phyloP scores from a whole-genome alignment of 805 yeast species.

The Candida peoriensis region DNA sequence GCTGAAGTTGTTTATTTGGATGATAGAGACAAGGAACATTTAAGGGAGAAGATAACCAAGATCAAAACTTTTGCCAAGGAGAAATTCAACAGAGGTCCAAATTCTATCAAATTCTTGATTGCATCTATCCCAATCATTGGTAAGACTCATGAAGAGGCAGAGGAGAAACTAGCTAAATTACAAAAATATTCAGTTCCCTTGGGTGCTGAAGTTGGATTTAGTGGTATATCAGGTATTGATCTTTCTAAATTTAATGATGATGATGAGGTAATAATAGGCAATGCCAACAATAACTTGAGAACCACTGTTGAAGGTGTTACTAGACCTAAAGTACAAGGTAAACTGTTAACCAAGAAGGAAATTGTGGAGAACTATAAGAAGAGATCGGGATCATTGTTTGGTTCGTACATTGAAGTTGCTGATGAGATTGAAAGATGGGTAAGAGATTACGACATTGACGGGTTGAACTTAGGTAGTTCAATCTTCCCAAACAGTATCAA shows the following conservation, averaged over 20 bases:
- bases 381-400: slow-evolving; percentile 18
- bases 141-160: slow-evolving; percentile 34
- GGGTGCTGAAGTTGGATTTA: slow-evolving; percentile 33
- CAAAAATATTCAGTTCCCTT: slow-evolving; percentile 27
- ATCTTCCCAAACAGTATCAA: slow-evolving; percentile 33
- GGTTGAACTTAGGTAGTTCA: slow-evolving; percentile 35
- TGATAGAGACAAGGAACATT: slow-evolving; percentile 25
- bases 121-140: slow-evolving; percentile 29
- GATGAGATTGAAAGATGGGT: slow-evolving; percentile 5
- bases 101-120: slow-evolving; percentile 30
- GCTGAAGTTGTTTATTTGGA: slow-evolving; percentile 36
- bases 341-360: background rate
- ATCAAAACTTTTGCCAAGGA: slow-evolving; percentile 27
- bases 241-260: slow-evolving; percentile 28
- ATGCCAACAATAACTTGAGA: background rate
- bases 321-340: background rate
- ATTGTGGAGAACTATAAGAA: background rate
- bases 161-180: slow-evolving; percentile 25
- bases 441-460: slow-evolving; percentile 5
- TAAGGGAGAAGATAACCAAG: slow-evolving; percentile 7
- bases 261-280: slow-evolving; percentile 25
- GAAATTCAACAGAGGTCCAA: slow-evolving; percentile 29
- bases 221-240: slow-evolving; percentile 39
- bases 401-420: slow-evolving; percentile 30
- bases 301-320: background rate